phyloP scores from a whole-genome alignment of 2,329 filamentous ascomycete genomes.

The Hypoxylon sp. region DNA sequence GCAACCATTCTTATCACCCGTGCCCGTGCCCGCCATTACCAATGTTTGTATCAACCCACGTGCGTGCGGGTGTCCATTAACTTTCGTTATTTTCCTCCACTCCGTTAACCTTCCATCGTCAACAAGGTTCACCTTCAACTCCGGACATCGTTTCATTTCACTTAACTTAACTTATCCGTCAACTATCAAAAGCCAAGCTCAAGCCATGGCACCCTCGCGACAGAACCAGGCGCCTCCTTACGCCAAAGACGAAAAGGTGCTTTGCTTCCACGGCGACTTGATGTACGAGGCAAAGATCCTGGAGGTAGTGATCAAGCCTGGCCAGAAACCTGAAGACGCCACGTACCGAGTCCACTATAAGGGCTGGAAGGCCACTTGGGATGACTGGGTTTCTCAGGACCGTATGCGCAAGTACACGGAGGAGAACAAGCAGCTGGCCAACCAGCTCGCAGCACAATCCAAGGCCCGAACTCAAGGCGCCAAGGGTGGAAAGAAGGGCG shows the following conservation, averaged over 20 bases:
- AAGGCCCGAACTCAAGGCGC: slow-evolving; percentile 46
- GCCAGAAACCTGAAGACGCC: slow-evolving; percentile 69
- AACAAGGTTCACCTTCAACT: not conserved
- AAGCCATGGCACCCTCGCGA: slow-evolving; percentile 55
- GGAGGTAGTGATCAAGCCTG: no score
- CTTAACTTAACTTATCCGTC: not conserved
- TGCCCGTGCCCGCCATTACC: no score
- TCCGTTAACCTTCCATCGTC: not conserved
- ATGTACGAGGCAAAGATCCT: slow-evolving; percentile 97
- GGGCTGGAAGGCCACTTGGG: slow-evolving; percentile 99
- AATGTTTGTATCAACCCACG: no score
- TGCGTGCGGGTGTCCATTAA: not conserved
- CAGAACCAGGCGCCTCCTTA: slow-evolving; percentile 61
- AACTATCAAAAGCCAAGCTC: not conserved
- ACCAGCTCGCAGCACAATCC: slow-evolving; percentile 74
- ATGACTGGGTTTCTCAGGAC: slow-evolving; percentile 97
- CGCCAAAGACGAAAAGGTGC: slow-evolving; percentile 88
- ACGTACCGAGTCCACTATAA: slow-evolving; percentile 98
- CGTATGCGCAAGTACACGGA: slow-evolving; percentile 94
- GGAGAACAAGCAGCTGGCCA: slow-evolving; percentile 91
- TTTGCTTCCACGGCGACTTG: slow-evolving; percentile 97
- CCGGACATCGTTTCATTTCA: not conserved
- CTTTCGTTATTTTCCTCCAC: not conserved
- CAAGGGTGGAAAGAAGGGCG: slow-evolving; percentile 67
- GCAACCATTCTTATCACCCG: not conserved